A percentile compares a stretch with the other conserved stretches of the same genome.
Conservation (phyloP, 176 grass and related monocot genomes). For the Miscanthus lutarioriparius region DNA sequence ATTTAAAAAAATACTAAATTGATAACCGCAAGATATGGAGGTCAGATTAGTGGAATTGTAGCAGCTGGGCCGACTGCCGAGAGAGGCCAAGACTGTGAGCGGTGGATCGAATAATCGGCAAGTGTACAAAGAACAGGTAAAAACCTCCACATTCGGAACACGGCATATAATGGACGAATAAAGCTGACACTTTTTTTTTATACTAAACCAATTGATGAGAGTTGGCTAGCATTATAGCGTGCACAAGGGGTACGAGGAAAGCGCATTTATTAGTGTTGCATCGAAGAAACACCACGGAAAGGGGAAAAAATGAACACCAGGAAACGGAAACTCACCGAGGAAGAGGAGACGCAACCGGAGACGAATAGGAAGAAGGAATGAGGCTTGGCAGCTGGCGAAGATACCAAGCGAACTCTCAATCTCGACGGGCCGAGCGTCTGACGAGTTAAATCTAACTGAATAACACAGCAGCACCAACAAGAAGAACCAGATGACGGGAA, state of each 20-base stretch:
- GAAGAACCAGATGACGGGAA: neutral
- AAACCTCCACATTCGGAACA: conserved; percentile 35
- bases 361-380: neutral
- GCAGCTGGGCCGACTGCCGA: neutral
- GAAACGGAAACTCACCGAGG: conserved; percentile 31
- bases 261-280: conserved; percentile 6
- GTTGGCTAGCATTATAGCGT: conserved; percentile 24
- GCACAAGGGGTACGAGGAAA: neutral
- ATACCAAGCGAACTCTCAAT: neutral
- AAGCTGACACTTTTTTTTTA: conserved; percentile 28
- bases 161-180: conserved; percentile 2
- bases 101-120: neutral
- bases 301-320: neutral
- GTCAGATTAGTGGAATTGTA: neutral
- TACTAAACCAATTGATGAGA: neutral
- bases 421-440: neutral
- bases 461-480: neutral
- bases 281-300: conserved; percentile 7
- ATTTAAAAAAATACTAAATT: neutral
- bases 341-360: neutral
- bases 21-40: neutral
- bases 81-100: neutral
- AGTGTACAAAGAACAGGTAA: conserved; percentile 28
- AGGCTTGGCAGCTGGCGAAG: neutral
- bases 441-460: neutral